These are phyloP conservation scores for Camellia lanceoleosa DNA, from an alignment of 148 eudicot species.

Conservation along the genomic window DNA sequence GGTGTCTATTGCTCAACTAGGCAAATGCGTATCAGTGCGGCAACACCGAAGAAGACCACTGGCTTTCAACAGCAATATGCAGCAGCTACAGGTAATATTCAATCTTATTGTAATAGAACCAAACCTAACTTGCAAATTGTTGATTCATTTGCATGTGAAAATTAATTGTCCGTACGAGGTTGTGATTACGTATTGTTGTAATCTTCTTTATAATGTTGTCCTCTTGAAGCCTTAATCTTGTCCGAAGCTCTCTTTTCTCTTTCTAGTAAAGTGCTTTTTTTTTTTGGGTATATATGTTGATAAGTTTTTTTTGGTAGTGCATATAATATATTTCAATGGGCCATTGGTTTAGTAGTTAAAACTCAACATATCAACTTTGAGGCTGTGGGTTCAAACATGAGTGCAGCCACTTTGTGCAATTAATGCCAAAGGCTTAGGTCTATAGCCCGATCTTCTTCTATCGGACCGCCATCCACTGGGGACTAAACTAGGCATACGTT, in stretches of 20 bases:
- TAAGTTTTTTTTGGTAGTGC: background rate
- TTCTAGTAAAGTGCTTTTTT: background rate
- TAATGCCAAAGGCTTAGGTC: too few relatives aligned
- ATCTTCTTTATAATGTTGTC: background rate
- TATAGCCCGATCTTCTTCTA: too few relatives aligned
- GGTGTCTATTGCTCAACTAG: constrained; percentile 86
- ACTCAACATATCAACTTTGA: too few relatives aligned
- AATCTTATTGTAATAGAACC: background rate
- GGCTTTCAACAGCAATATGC: constrained; percentile 70
- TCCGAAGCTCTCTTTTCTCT: background rate
- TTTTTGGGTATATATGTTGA: background rate
- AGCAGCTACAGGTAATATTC: constrained; percentile 56
- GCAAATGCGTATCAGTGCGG: constrained; percentile 98
- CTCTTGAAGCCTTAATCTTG: background rate
- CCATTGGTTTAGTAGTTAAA: too few relatives aligned
- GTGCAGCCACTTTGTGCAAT: too few relatives aligned
- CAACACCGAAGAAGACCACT: constrained; percentile 85
- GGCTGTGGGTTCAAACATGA: too few relatives aligned
- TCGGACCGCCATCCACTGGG: too few relatives aligned
- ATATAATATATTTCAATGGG: too few relatives aligned
- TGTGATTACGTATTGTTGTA: background rate
- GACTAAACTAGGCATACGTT: too few relatives aligned
- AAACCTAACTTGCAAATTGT: constrained; percentile 7
- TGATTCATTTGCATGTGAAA: background rate
- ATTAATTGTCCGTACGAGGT: background rate